These are phyloP conservation scores for Cronartium ribicola DNA, from an alignment of 1,284 basidiomycete species.

Conservation along the genomic window DNA sequence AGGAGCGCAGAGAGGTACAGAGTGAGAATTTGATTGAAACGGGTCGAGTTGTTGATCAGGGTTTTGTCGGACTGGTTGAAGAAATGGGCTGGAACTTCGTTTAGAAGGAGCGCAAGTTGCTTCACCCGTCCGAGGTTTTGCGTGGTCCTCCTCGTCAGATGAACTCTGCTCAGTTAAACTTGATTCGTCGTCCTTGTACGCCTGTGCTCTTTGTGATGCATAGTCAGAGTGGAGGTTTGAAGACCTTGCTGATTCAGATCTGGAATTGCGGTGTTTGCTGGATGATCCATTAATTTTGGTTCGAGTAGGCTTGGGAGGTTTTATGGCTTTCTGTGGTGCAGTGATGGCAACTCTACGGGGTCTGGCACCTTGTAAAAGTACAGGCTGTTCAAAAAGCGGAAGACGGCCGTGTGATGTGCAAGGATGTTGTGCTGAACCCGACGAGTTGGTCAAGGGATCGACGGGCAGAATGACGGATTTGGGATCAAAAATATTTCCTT, in stretches of 20 bases:
- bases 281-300: slow-evolving; percentile 14
- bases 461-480: slow-evolving; percentile 6
- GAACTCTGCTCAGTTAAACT: slow-evolving; percentile 42
- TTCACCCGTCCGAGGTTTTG: background rate
- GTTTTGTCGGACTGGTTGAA: background rate
- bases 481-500: slow-evolving; percentile 15
- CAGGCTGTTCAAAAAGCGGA: slow-evolving; percentile 40
- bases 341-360: slow-evolving; percentile 5
- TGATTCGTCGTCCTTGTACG: slow-evolving; percentile 40
- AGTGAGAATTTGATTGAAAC: background rate
- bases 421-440: slow-evolving; percentile 22
- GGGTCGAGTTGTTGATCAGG: background rate
- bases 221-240: background rate
- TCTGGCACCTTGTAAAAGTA: slow-evolving; percentile 39
- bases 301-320: slow-evolving; percentile 23
- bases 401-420: slow-evolving; percentile 41
- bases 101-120: background rate
- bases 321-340: background rate
- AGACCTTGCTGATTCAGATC: slow-evolving; percentile 1
- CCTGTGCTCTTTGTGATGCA: background rate
- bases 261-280: slow-evolving; percentile 9
- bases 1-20: too few relatives aligned
- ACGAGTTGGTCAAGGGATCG: background rate
- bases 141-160: slow-evolving; percentile 32
- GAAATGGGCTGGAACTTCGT: slow-evolving; percentile 2